A percentile compares a stretch with the other conserved stretches of the same genome.
Evolutionary conservation across 2,329 filamentous ascomycete genomes (phyloP).

Genomic region (Microsporum ferrugineum): DNA sequence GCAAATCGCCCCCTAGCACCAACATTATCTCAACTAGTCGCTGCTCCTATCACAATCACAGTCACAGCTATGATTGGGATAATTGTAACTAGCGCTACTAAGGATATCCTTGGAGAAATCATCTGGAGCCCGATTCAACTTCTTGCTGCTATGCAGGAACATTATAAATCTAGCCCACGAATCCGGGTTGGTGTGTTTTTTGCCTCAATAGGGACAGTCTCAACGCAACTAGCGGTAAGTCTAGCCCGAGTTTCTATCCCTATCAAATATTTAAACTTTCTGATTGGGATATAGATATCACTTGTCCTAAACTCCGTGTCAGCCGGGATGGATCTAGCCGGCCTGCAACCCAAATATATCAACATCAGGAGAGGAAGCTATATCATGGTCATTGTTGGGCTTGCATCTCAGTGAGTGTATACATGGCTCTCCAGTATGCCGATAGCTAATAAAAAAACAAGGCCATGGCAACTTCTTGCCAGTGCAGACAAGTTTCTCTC

Average conservation of each 20-base stretch:
- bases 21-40: conserved; percentile 18
- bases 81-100: conserved; percentile 27
- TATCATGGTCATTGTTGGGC: conserved; percentile 20
- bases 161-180: conserved; percentile 20
- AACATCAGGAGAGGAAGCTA: conserved; percentile 47
- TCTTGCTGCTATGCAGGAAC: conserved; percentile 26
- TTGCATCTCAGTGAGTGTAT: conserved; percentile 10
- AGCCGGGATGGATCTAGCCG: conserved; percentile 45
- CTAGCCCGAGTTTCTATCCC: not conserved
- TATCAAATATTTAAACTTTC: not conserved
- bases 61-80: conserved; percentile 30
- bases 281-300: not conserved
- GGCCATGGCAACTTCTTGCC: conserved; percentile 43
- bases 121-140: conserved; percentile 33
- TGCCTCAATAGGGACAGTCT: conserved; percentile 34
- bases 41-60: conserved; percentile 29
- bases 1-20: conserved; percentile 21
- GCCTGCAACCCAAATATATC: conserved; percentile 42
- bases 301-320: conserved; percentile 40
- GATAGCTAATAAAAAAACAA: conserved; percentile 20
- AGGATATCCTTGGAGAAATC: conserved; percentile 22
- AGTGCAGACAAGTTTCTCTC: conserved; percentile 38
- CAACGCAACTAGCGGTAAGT: conserved; percentile 24
- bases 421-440: not conserved
- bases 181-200: conserved; percentile 39